These are phyloP conservation scores for Chalaropsis ovoidea DNA, from an alignment of 2,329 filamentous ascomycete genomes.

Conservation along the genomic window DNA sequence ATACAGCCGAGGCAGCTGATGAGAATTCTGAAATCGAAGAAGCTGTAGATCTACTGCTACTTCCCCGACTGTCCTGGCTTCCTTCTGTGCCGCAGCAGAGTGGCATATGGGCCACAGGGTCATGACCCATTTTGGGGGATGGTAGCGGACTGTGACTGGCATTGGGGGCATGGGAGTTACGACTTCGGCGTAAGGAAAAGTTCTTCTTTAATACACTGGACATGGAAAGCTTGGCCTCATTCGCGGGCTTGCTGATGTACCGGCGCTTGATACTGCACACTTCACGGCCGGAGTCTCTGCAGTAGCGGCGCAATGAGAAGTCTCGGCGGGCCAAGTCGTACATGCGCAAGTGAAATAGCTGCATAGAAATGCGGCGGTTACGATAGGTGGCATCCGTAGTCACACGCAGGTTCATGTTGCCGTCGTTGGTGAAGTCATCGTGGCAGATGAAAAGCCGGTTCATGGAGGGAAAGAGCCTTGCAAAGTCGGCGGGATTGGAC, in stretches of 20 bases:
- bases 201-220: constrained; percentile 17
- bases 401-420: constrained; percentile 91
- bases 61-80: neutral
- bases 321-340: constrained; percentile 76
- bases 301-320: constrained; percentile 85
- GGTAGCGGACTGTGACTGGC: neutral
- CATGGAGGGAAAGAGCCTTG: constrained; percentile 73
- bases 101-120: neutral
- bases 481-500: constrained; percentile 73
- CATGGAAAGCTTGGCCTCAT: constrained; percentile 18
- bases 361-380: constrained; percentile 55
- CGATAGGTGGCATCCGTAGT: constrained; percentile 60
- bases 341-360: constrained; percentile 91
- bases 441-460: constrained; percentile 74
- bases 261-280: constrained; percentile 76
- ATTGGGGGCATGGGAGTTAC: neutral
- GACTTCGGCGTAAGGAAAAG: constrained; percentile 21
- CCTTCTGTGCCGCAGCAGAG: neutral
- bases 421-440: constrained; percentile 80
- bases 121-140: neutral
- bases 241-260: constrained; percentile 38
- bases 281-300: constrained; percentile 83
- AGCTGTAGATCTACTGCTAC: constrained; percentile 7
- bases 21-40: constrained; percentile 19
- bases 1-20: constrained; percentile 27